Evolutionary conservation across 805 yeast species (phyloP).

Genomic region (Starmera quercuum): DNA sequence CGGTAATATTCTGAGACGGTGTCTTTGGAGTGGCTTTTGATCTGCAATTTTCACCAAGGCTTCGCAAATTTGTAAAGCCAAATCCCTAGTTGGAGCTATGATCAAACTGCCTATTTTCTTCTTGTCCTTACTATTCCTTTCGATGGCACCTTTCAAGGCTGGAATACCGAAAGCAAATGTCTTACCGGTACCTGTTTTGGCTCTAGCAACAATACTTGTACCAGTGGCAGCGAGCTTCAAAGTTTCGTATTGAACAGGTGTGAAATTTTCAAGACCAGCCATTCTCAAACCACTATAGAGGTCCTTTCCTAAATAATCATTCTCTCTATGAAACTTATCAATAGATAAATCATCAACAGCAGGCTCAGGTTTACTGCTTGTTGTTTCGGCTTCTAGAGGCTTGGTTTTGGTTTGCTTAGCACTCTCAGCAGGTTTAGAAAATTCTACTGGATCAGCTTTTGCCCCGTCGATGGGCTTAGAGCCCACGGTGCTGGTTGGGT

Average conservation of each 20-base stretch:
- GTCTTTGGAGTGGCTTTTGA: constrained; percentile 13
- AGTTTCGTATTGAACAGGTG: constrained; percentile 63
- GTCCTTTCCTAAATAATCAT: constrained; percentile 18
- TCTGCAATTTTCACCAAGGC: constrained; percentile 48
- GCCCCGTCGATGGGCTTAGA: not conserved
- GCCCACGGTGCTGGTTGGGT: not conserved
- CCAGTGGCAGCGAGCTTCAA: constrained; percentile 42
- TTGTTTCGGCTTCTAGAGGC: constrained; percentile 12
- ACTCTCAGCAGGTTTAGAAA: constrained; percentile 6
- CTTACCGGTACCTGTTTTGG: constrained; percentile 94
- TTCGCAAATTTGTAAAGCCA: constrained; percentile 73
- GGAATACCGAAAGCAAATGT: constrained; percentile 88
- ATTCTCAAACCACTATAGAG: constrained; percentile 28
- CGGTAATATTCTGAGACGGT: constrained; percentile 34
- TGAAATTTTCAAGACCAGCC: constrained; percentile 44
- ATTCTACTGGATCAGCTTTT: not conserved
- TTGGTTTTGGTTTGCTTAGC: no score
- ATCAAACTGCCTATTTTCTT: constrained; percentile 52
- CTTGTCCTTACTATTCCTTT: constrained; percentile 17
- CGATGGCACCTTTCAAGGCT: constrained; percentile 26
- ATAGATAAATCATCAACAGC: not conserved
- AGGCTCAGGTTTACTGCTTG: constrained; percentile 2
- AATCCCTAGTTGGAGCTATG: constrained; percentile 86
- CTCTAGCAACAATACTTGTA: constrained; percentile 75
- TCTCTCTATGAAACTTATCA: constrained; percentile 17